Percentiles rank a stretch among this genome's conserved stretches.
These are phyloP conservation scores for Suillus brevipes DNA, from an alignment of 768 basidiomycete species.

Conservation along the genomic window DNA sequence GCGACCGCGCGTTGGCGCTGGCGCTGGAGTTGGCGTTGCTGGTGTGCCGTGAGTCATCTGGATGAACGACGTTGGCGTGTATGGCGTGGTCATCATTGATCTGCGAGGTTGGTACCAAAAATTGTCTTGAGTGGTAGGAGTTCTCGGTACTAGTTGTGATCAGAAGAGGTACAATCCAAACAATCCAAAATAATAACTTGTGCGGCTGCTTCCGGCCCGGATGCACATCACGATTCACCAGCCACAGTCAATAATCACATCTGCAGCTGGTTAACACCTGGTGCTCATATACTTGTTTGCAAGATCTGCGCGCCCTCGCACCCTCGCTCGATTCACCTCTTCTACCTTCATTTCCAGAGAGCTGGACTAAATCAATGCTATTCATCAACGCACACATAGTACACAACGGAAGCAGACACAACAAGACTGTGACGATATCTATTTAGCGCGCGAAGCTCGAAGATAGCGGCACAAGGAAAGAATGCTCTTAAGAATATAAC, in stretches of 20 bases:
- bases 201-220: no score
- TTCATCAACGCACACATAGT: background rate
- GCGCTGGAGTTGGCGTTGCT: conserved; percentile 21
- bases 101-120: background rate
- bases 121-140: background rate
- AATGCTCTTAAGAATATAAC: no score
- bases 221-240: no score
- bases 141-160: background rate
- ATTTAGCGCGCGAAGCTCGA: no score
- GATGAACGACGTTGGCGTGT: conserved; percentile 24
- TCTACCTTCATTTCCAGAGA: background rate
- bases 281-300: no score
- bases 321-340: no score
- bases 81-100: conserved; percentile 25
- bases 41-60: conserved; percentile 20
- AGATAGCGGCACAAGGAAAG: no score
- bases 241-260: no score
- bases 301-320: no score
- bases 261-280: no score
- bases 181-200: background rate
- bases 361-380: background rate
- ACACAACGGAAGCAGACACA: background rate
- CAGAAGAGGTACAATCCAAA: background rate
- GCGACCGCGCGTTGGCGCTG: conserved; percentile 21
- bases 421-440: no score